phyloP scores from a whole-genome alignment of 2,329 filamentous ascomycete genomes.

The Fusarium decemcellulare region DNA sequence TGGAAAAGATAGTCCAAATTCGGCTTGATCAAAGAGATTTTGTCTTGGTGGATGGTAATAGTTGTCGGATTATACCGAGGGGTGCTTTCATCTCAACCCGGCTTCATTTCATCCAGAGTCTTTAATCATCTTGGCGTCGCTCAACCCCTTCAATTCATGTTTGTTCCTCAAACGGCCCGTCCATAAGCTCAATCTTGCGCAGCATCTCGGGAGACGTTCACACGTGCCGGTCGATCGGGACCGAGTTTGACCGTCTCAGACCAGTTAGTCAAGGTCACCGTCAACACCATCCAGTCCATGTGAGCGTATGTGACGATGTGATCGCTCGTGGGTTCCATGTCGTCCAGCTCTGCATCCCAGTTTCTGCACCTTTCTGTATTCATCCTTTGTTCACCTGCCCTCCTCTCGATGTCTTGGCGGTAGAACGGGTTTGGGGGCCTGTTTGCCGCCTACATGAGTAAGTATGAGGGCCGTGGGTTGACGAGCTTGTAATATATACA shows the following conservation, averaged over 20 bases:
- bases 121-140: background rate
- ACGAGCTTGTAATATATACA: background rate
- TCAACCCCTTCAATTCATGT: background rate
- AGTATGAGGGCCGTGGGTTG: background rate
- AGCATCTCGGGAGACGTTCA: background rate
- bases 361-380: background rate
- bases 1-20: background rate
- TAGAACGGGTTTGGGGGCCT: background rate
- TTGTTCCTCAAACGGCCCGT: background rate
- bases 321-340: background rate
- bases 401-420: background rate
- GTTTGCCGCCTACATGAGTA: background rate
- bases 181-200: background rate
- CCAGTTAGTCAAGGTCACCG: background rate
- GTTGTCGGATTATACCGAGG: background rate
- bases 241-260: background rate
- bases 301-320: background rate
- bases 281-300: background rate
- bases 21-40: background rate
- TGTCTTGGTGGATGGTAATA: background rate
- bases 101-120: no score
- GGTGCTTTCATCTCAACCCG: no score
- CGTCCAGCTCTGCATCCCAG: background rate
- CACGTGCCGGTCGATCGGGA: background rate
- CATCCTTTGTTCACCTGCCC: background rate